Conservation (phyloP, 306 rosid species). For the Alnus glutinosa region DNA sequence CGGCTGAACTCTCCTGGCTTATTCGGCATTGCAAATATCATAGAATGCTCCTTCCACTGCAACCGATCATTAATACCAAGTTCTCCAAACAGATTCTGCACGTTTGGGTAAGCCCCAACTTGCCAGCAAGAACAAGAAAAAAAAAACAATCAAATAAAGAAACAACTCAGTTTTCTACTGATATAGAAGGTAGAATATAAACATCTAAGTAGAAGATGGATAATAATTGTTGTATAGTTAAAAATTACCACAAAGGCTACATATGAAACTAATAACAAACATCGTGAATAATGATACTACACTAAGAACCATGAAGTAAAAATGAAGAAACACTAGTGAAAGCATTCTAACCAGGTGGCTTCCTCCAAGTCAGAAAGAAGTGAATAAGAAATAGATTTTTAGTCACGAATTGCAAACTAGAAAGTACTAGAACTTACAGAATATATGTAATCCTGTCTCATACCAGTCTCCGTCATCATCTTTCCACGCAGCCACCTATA, state of each 20-base stretch:
- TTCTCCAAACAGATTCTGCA: slow-evolving; percentile 93
- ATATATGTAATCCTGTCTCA: slow-evolving; percentile 95
- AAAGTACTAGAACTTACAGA: slow-evolving; percentile 63
- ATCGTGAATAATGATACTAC: neutral
- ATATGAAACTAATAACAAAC: neutral
- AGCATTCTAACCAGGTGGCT: neutral
- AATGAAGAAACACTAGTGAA: neutral
- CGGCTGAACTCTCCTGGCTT: slow-evolving; percentile 97
- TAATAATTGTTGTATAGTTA: neutral
- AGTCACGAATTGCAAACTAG: neutral
- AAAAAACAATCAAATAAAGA: slow-evolving; percentile 17
- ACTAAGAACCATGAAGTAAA: neutral
- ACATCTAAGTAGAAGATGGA: neutral
- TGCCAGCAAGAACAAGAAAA: slow-evolving; percentile 20
- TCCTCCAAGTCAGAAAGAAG: neutral
- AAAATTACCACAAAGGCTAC: neutral
- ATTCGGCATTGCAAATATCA: slow-evolving; percentile 97
- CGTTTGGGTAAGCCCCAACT: slow-evolving; percentile 98
- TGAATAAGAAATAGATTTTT: neutral
- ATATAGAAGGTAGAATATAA: neutral
- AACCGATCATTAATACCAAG: slow-evolving; percentile 91
- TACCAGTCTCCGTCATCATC: slow-evolving; percentile 97
- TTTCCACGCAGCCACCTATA: slow-evolving; percentile 97
- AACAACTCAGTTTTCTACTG: slow-evolving; percentile 5
- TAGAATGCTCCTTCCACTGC: slow-evolving; percentile 99